These are phyloP conservation scores for Erythrobasidium hasegawianum DNA, from an alignment of 1,284 basidiomycete genomes.

Conservation along the genomic window DNA sequence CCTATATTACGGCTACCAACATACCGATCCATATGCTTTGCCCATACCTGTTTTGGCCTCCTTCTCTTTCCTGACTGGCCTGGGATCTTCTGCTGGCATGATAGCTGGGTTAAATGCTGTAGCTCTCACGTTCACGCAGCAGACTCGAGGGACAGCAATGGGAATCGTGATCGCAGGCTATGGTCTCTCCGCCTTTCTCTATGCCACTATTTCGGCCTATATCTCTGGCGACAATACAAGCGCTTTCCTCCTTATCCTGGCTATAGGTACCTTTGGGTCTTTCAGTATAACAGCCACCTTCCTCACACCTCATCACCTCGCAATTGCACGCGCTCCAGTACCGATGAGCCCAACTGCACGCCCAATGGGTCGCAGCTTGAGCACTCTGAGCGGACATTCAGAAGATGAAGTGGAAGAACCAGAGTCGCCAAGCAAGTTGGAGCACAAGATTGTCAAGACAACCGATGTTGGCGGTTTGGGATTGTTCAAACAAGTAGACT, in stretches of 20 bases:
- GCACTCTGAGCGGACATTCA: not conserved
- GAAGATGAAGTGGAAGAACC: not conserved
- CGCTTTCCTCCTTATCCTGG: conserved; percentile 31
- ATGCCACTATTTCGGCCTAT: conserved; percentile 22
- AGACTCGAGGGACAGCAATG: conserved; percentile 28
- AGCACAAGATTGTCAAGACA: not conserved
- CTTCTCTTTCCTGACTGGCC: conserved; percentile 21
- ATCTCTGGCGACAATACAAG: conserved; percentile 31
- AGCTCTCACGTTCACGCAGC: conserved; percentile 11
- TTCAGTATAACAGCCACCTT: conserved; percentile 3
- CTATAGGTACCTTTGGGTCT: conserved; percentile 25
- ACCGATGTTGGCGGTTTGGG: conserved; percentile 19
- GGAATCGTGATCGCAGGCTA: conserved; percentile 25
- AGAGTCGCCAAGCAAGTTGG: not conserved
- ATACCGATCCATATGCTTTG: not conserved
- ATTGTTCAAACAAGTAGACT: conserved; percentile 15
- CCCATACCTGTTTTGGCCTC: conserved; percentile 12
- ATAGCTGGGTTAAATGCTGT: conserved; percentile 29
- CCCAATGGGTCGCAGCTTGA: not conserved
- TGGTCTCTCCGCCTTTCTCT: conserved; percentile 25
- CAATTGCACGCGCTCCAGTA: not conserved
- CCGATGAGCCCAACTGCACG: conserved; percentile 4
- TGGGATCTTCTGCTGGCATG: conserved; percentile 21
- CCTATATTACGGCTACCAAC: conserved; percentile 25
- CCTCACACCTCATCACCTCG: conserved; percentile 8